These are phyloP conservation scores for Colletotrichum phormii DNA, from an alignment of 2,329 filamentous ascomycete genomes.

Conservation along the genomic window DNA sequence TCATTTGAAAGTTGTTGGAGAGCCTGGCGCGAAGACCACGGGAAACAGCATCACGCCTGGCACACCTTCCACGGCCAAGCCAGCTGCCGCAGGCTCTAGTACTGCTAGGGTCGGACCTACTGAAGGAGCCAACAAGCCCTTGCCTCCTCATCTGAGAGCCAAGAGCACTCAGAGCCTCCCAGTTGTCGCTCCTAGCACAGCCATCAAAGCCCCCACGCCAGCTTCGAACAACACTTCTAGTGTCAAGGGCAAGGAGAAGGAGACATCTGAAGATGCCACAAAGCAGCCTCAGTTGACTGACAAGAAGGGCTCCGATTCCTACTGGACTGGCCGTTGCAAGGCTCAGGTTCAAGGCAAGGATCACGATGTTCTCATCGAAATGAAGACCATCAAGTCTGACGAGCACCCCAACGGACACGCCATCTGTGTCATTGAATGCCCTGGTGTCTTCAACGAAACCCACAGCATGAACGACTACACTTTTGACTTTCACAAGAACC, in stretches of 20 bases:
- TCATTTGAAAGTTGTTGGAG: background rate
- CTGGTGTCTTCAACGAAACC: background rate
- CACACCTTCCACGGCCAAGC: background rate
- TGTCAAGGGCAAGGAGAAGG: background rate
- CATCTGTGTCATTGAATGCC: background rate
- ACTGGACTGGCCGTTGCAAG: background rate
- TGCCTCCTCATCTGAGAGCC: constrained; percentile 20
- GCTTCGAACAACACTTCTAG: too few species aligned
- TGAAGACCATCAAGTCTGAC: background rate
- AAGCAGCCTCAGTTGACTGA: background rate
- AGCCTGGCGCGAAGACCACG: background rate
- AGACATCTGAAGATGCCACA: too few species aligned
- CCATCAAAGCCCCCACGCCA: background rate
- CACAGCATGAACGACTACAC: background rate
- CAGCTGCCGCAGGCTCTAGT: background rate
- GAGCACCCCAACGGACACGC: background rate
- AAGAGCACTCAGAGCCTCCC: background rate
- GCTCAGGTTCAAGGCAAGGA: background rate
- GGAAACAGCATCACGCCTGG: background rate
- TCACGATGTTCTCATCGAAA: background rate
- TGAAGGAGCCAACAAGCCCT: background rate
- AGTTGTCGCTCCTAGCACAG: background rate
- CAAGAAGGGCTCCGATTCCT: background rate
- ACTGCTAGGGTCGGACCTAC: background rate
- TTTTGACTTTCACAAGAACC: background rate